Conservation (phyloP, 768 basidiomycete species). For the Tephrocybe sp. region DNA sequence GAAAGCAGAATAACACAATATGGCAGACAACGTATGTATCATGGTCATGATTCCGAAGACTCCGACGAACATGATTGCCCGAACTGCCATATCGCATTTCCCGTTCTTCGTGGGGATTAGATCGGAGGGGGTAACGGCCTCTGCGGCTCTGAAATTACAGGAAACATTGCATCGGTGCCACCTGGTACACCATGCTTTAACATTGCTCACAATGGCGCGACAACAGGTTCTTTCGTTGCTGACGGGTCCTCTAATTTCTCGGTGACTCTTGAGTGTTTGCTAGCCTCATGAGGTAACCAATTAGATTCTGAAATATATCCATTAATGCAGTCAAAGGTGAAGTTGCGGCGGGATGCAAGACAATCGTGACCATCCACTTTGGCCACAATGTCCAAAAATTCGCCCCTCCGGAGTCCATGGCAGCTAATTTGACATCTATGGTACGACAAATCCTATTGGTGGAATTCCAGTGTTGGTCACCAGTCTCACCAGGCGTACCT, state of each 20-base stretch:
- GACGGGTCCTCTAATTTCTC: constrained; percentile 22
- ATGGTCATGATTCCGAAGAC: too few relatives aligned
- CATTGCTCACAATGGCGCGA: constrained; percentile 39
- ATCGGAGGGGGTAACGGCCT: constrained; percentile 45
- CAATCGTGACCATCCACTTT: constrained; percentile 41
- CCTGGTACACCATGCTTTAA: constrained; percentile 38
- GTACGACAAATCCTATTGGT: constrained; percentile 34
- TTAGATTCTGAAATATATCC: constrained; percentile 33
- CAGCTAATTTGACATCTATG: constrained; percentile 40
- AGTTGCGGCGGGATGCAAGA: constrained; percentile 34
- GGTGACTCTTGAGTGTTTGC: neutral
- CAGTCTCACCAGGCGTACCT: constrained; percentile 37
- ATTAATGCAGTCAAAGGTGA: constrained; percentile 32
- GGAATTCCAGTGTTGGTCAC: constrained; percentile 42
- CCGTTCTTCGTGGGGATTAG: too few relatives aligned
- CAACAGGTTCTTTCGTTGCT: constrained; percentile 40
- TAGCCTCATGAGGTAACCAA: neutral
- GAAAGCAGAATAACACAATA: too few relatives aligned
- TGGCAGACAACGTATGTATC: too few relatives aligned
- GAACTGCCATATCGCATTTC: too few relatives aligned
- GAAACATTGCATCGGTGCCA: constrained; percentile 32
- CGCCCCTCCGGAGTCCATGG: constrained; percentile 43
- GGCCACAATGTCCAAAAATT: constrained; percentile 44
- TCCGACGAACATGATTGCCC: too few relatives aligned
- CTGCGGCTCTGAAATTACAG: constrained; percentile 32